Conservation (phyloP, 805 yeast genomes). For the Yarrowia deformans region DNA sequence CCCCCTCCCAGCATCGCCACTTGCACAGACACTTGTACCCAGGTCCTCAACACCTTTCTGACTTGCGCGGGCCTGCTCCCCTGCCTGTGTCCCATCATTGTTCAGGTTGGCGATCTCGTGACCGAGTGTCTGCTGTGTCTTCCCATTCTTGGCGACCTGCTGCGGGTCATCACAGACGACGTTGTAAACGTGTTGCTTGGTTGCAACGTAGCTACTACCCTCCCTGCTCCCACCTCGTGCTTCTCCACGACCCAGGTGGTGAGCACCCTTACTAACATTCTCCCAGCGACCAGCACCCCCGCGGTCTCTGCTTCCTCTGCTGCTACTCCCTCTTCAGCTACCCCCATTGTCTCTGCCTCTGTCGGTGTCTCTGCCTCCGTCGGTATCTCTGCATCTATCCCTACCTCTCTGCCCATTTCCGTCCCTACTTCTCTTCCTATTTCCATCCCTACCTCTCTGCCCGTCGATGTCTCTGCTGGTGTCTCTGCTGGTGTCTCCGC, state of each 20-base stretch:
- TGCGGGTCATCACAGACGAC: background rate
- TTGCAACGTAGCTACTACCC: conserved; percentile 10
- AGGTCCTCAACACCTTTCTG: conserved; percentile 7
- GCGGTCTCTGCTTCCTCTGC: background rate
- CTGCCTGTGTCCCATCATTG: conserved; percentile 17
- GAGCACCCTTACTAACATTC: background rate
- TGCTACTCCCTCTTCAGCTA: conserved; percentile 1
- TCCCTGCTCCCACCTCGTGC: background rate
- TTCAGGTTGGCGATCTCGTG: background rate
- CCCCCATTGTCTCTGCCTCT: background rate
- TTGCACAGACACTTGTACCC: background rate
- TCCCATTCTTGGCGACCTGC: conserved; percentile 6
- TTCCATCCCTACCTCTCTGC: no score
- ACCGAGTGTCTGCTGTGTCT: conserved; percentile 33
- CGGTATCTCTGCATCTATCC: background rate
- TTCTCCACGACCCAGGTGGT: conserved; percentile 6
- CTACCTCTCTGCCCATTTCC: no score
- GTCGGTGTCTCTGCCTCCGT: background rate
- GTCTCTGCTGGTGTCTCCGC: background rate
- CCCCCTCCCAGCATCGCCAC: background rate
- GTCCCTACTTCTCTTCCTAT: no score
- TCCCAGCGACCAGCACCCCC: background rate
- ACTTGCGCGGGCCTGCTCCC: conserved; percentile 2
- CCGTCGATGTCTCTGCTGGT: no score
- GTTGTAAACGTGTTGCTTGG: conserved; percentile 4